Conservation (phyloP, 257 asterid species). For the Thymus mandschuricus region DNA sequence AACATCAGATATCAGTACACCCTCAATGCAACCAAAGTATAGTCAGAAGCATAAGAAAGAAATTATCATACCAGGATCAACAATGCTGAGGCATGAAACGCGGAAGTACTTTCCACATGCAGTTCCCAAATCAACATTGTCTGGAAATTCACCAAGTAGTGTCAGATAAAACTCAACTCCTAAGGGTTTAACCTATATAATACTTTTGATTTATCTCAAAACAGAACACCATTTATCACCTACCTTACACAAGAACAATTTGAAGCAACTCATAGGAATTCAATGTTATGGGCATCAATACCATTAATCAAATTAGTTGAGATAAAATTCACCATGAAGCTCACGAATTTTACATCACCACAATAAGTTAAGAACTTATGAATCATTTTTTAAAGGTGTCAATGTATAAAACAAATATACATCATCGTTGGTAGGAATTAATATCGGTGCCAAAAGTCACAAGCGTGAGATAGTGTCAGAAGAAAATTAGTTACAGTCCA, state of each 20-base stretch:
- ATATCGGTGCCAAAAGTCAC: too few species aligned
- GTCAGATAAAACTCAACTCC: background rate
- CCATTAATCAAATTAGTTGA: background rate
- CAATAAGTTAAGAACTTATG: too few species aligned
- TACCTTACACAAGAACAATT: background rate
- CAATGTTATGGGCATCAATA: too few species aligned
- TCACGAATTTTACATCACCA: too few species aligned
- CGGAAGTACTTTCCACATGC: slow-evolving; percentile 77
- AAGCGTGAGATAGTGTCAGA: too few species aligned
- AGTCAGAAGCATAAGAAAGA: background rate
- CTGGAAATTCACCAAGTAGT: slow-evolving; percentile 37
- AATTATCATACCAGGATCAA: slow-evolving; percentile 56
- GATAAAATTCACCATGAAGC: background rate
- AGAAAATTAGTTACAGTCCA: too few species aligned
- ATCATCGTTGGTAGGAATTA: too few species aligned
- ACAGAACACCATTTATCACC: background rate
- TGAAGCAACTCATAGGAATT: background rate
- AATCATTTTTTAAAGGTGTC: too few species aligned
- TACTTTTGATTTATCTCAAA: background rate
- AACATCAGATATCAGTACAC: background rate
- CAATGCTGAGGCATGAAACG: slow-evolving; percentile 76
- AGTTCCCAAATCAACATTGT: slow-evolving; percentile 76
- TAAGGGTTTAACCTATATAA: background rate
- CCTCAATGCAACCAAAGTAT: background rate
- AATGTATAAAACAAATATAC: too few species aligned